Evolutionary conservation across 192 early-diverging fungal genomes (phyloP), one percentile per base, ranked within the genome.

Genomic region (Entomortierella lignicola): DNA sequence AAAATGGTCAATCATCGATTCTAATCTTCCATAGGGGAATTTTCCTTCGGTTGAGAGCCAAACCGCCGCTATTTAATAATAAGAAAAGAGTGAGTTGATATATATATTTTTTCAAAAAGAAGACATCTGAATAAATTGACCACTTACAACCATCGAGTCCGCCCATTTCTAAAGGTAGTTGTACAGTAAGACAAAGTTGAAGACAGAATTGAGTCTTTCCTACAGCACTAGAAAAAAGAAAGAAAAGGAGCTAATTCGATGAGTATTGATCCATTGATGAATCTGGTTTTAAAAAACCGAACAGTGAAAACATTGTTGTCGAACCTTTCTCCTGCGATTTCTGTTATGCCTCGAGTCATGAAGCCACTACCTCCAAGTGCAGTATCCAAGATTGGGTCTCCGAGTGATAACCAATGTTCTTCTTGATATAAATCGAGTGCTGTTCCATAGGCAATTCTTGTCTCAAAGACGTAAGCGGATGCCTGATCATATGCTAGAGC

Each of bases 171-270:
- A 51, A 54, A 11, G 92, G 90, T 34, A 91, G 75, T 60, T 95
- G 92, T 0, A 85, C 91, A 13, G 88, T 87, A 8, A 94, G 68
- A 34, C 90, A 89, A 34, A 97, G 72, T 72, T 98, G 97, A 54
- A 98, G 69, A 27, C 91, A 91, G 8, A 98, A 70, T 63, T 95
- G 94, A 0, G 97, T 94, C 65, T 98, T 98, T 20, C 97, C 97
- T 3, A 89, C 82, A 27, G 88, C 90, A 60, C 93, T 94, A 60
- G 27, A 59, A 21, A n/a, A 11, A 8, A 13, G 41, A 7, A 4
- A 37, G 34, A 37, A 7, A 10, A 37, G 34, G 10, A 4, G 34
- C 10, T 37, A 37, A 37, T 37, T 37, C n/a, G 34, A 4, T 37
- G 34, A 4, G 34, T 7, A 37, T 37, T 37, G 34, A 10, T 7